phyloP scores from a whole-genome alignment of 495 filamentous ascomycete species.

The Xylaria flabelliformis region DNA sequence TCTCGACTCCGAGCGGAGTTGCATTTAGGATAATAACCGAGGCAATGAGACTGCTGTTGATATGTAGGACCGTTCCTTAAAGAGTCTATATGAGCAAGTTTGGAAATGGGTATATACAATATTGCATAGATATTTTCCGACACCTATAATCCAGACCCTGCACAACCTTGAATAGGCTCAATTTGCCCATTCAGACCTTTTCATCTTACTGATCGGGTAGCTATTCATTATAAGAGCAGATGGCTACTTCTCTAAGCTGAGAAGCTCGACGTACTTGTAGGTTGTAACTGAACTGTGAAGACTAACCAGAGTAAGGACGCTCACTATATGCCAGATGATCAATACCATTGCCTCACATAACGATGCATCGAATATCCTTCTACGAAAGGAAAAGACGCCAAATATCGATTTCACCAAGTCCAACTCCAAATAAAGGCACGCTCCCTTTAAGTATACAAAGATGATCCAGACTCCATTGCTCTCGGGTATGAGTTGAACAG shows the following conservation, averaged over 20 bases:
- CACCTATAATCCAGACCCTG: not conserved
- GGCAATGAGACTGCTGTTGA: not conserved
- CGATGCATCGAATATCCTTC: slow-evolving; percentile 5
- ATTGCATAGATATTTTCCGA: not conserved
- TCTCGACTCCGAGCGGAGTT: not conserved
- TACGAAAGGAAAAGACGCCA: not conserved
- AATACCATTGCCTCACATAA: slow-evolving; percentile 9
- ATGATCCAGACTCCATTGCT: slow-evolving; percentile 26
- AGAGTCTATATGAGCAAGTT: not conserved
- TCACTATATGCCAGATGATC: slow-evolving; percentile 10
- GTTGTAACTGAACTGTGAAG: not conserved
- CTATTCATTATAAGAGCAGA: not conserved
- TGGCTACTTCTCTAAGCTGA: not conserved
- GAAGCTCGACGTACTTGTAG: not conserved
- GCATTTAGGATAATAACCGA: slow-evolving; percentile 11
- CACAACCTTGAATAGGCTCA: not conserved
- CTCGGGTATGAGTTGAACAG: slow-evolving; percentile 19
- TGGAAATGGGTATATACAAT: not conserved
- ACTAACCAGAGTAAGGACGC: not conserved
- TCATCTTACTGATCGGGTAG: not conserved
- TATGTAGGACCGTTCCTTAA: not conserved
- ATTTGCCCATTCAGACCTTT: not conserved
- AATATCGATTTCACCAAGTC: slow-evolving; percentile 15
- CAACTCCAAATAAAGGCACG: slow-evolving; percentile 18
- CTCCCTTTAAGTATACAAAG: slow-evolving; percentile 20